phyloP scores from a whole-genome alignment of 1,284 basidiomycete species.

The Apiotrichum veenhuisii region DNA sequence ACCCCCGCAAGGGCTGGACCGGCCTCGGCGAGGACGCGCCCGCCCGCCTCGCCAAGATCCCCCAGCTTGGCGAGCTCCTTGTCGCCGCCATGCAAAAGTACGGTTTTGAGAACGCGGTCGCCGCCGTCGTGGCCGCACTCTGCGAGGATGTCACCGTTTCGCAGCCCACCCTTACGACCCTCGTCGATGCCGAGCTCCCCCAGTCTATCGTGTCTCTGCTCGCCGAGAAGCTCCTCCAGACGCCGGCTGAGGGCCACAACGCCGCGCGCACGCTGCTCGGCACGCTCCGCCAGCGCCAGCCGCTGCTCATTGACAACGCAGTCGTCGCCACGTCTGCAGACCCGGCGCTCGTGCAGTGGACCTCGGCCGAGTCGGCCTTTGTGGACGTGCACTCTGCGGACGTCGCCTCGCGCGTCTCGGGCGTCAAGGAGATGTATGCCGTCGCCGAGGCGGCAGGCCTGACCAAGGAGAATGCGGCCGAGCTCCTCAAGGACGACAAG shows the following conservation, averaged over 20 bases:
- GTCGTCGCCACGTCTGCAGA: conserved; percentile 25
- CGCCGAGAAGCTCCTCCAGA: conserved; percentile 26
- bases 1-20: conserved; percentile 35
- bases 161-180: conserved; percentile 18
- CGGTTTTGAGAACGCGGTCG: conserved; percentile 35
- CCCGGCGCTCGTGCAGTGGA: conserved; percentile 19
- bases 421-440: conserved; percentile 43
- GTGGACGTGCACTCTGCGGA: conserved; percentile 49
- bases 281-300: conserved; percentile 42
- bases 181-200: conserved; percentile 33
- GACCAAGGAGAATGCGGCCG: conserved; percentile 10
- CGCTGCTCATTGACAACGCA: conserved; percentile 33
- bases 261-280: conserved; percentile 29
- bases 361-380: conserved; percentile 29
- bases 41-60: conserved; percentile 26
- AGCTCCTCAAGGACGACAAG: conserved; percentile 19
- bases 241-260: conserved; percentile 18
- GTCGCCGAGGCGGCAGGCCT: conserved; percentile 14
- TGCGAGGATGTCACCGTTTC: conserved; percentile 22
- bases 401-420: conserved; percentile 42
- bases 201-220: conserved; percentile 26
- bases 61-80: conserved; percentile 35
- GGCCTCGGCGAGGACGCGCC: conserved; percentile 33
- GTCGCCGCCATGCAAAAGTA: conserved; percentile 42
- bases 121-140: conserved; percentile 24